These are phyloP conservation scores for Reutealis trisperma DNA, from an alignment of 345 rosid species.

Conservation along the genomic window DNA sequence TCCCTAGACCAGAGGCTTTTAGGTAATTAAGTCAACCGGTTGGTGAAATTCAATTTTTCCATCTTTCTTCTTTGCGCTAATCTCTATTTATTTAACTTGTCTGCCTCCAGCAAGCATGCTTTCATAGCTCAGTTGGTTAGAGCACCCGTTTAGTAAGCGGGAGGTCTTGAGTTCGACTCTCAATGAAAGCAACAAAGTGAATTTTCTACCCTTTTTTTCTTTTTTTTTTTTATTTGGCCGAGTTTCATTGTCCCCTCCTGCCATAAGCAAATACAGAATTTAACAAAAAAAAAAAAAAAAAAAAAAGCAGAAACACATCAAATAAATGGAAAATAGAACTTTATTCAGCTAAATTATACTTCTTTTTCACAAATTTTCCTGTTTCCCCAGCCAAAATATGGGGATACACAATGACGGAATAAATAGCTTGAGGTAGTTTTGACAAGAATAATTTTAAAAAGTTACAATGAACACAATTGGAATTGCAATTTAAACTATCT, in stretches of 20 bases:
- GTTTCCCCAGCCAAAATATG: slow-evolving; percentile 3
- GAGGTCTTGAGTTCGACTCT: slow-evolving; percentile 97
- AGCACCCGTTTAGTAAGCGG: slow-evolving; percentile 96
- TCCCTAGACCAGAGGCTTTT: no score
- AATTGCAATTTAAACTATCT: background rate
- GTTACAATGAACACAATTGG: slow-evolving; percentile 8
- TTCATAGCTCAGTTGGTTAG: slow-evolving; percentile 97
- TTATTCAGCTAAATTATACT: background rate
- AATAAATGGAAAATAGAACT: no score
- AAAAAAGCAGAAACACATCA: no score
- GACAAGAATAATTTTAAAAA: slow-evolving; percentile 17
- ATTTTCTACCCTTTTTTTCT: no score
- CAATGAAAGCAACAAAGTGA: slow-evolving; percentile 53
- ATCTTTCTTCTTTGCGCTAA: no score
- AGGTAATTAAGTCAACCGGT: no score
- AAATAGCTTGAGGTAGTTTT: background rate
- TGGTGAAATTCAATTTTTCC: no score
- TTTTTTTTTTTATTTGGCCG: background rate
- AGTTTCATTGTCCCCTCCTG: no score
- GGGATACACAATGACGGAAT: background rate
- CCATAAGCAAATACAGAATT: no score
- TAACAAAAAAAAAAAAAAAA: no score
- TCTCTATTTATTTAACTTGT: no score
- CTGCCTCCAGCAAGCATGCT: slow-evolving; percentile 25
- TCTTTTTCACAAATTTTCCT: background rate